phyloP scores from a whole-genome alignment of 2,329 filamentous ascomycete genomes.

The Trichoderma sp. region DNA sequence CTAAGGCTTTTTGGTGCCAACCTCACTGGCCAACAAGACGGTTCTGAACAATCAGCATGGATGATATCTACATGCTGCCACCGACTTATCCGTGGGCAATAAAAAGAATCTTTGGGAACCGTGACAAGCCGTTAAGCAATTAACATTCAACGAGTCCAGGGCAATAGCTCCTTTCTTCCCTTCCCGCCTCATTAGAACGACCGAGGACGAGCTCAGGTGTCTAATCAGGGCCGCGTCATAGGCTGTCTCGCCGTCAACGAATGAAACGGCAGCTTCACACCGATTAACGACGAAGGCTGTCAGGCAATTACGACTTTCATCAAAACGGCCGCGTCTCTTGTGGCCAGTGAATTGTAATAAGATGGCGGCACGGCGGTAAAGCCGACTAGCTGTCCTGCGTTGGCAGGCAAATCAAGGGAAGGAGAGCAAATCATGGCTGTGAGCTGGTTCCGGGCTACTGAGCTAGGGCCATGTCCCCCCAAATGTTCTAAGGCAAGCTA shows the following conservation, averaged over 20 bases:
- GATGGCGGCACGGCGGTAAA: not conserved
- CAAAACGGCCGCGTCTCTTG: not conserved
- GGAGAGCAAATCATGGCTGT: not conserved
- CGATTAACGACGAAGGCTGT: not conserved
- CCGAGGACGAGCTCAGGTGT: not conserved
- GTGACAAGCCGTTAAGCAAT: not conserved
- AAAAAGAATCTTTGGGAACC: not conserved
- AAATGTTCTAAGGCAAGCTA: not conserved
- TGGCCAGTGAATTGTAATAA: not conserved
- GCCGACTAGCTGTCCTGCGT: not conserved
- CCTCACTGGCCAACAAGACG: not conserved
- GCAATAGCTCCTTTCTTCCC: not conserved
- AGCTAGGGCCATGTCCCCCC: not conserved
- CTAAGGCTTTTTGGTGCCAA: not conserved
- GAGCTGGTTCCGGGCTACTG: not conserved
- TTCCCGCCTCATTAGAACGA: not conserved
- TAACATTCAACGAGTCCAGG: not conserved
- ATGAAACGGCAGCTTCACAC: not conserved
- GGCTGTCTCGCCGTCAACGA: not conserved
- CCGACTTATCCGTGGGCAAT: too few relatives aligned
- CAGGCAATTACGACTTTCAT: not conserved
- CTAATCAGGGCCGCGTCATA: not conserved
- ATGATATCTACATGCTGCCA: not conserved
- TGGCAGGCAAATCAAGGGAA: not conserved
- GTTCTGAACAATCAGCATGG: not conserved